phyloP scores from a whole-genome alignment of 2,329 filamentous ascomycete genomes.

The Rachicladosporium sp. region DNA sequence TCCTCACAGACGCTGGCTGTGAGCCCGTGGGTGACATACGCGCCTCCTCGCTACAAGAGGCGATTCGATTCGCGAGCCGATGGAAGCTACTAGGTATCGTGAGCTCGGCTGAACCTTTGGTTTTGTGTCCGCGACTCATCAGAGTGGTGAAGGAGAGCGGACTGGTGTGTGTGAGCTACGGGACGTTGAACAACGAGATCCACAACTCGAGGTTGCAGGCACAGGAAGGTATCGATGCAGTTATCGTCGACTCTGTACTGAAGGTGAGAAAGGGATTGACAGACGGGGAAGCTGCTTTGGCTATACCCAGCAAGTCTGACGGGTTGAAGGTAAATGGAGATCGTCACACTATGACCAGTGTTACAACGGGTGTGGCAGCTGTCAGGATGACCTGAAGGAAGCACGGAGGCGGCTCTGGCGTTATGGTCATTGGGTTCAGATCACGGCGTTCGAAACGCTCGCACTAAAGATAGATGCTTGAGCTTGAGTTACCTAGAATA shows the following conservation, averaged over 20 bases:
- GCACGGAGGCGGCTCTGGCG: too few relatives aligned
- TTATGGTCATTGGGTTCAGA: too few relatives aligned
- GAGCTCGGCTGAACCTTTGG: conserved; percentile 73
- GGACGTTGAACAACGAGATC: conserved; percentile 78
- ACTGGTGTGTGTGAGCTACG: conserved; percentile 89
- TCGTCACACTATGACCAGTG: too few relatives aligned
- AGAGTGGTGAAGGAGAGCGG: conserved; percentile 89
- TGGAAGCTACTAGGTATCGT: conserved; percentile 95
- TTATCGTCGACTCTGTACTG: conserved; percentile 91
- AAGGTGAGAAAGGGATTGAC: conserved; percentile 86
- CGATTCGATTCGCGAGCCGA: conserved; percentile 80
- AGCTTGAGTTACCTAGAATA: too few relatives aligned
- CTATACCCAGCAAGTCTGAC: too few relatives aligned
- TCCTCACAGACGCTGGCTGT: conserved; percentile 83
- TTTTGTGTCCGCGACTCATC: conserved; percentile 78
- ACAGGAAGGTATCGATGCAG: conserved; percentile 89
- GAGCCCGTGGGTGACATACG: conserved; percentile 73
- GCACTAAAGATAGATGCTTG: too few relatives aligned
- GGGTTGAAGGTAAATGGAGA: too few relatives aligned
- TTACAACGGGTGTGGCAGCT: too few relatives aligned
- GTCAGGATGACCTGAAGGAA: too few relatives aligned
- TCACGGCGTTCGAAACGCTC: too few relatives aligned
- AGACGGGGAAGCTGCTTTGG: conserved; percentile 13
- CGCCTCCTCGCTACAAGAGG: conserved; percentile 85
- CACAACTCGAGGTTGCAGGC: conserved; percentile 82